These are phyloP conservation scores for Tilletia caries DNA, from an alignment of 1,284 basidiomycete genomes.

Conservation along the genomic window DNA sequence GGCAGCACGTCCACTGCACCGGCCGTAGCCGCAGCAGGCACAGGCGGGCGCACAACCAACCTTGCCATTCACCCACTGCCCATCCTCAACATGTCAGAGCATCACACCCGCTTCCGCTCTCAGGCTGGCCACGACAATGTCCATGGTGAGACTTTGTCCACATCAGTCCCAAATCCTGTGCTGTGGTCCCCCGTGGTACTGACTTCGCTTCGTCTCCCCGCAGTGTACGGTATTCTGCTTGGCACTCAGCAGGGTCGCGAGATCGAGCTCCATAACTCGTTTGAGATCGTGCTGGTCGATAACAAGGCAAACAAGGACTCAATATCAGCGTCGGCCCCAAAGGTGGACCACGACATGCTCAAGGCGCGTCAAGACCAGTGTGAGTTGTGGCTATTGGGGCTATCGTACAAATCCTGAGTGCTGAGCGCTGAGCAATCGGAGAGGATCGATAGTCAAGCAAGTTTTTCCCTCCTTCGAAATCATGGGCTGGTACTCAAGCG, in stretches of 20 bases:
- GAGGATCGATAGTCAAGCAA: conserved; percentile 69
- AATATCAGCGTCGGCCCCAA: conserved; percentile 53
- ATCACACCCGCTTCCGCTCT: conserved; percentile 76
- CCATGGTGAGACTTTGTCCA: conserved; percentile 15
- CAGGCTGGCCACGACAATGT: conserved; percentile 55
- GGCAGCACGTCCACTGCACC: background rate
- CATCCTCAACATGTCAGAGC: conserved; percentile 93
- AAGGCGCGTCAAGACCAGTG: conserved; percentile 82
- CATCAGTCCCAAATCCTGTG: background rate
- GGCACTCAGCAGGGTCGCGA: conserved; percentile 89
- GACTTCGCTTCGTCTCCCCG: background rate
- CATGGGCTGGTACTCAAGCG: conserved; percentile 93
- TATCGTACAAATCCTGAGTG: background rate
- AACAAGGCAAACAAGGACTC: conserved; percentile 23
- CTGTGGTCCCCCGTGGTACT: background rate
- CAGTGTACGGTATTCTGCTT: conserved; percentile 83
- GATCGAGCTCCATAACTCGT: conserved; percentile 92
- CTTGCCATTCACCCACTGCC: conserved; percentile 80
- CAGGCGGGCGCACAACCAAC: background rate
- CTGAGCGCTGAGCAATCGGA: too few relatives aligned
- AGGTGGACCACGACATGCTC: conserved; percentile 61
- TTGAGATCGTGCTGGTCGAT: conserved; percentile 69
- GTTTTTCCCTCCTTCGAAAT: conserved; percentile 94
- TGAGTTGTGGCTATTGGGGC: conserved; percentile 56
- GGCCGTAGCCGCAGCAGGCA: background rate